A percentile compares a stretch with the other conserved stretches of the same genome.
phyloP scores from a whole-genome alignment of 352 stramenopile genomes.

The Pythium rishiriense region DNA sequence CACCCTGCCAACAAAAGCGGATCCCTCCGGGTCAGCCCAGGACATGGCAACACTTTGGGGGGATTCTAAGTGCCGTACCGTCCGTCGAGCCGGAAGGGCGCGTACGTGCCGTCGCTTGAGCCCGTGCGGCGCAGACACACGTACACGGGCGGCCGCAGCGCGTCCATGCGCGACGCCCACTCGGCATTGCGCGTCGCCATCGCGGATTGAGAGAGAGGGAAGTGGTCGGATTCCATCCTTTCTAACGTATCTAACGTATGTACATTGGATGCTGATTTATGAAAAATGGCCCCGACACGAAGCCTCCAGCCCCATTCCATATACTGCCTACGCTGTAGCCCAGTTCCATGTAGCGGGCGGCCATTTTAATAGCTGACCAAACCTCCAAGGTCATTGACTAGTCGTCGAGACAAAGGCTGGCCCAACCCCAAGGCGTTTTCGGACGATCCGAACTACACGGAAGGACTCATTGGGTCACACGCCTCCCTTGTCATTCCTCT shows the following conservation, averaged over 20 bases:
- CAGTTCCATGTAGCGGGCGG: too few species aligned
- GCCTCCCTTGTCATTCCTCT: too few species aligned
- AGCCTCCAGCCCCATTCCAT: too few species aligned
- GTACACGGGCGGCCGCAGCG: slow-evolving; percentile 64
- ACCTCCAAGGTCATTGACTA: too few species aligned
- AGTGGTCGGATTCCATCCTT: background rate
- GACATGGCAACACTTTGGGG: slow-evolving; percentile 18
- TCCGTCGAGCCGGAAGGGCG: slow-evolving; percentile 51
- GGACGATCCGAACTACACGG: too few species aligned
- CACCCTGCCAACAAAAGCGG: slow-evolving; percentile 29
- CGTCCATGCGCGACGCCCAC: slow-evolving; percentile 53
- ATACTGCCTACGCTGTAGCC: too few species aligned
- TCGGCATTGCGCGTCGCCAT: slow-evolving; percentile 25
- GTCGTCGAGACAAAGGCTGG: too few species aligned
- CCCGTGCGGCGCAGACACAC: slow-evolving; percentile 58
- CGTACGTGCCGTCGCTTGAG: slow-evolving; percentile 25
- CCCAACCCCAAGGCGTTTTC: too few species aligned
- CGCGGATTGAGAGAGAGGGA: background rate
- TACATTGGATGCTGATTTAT: background rate
- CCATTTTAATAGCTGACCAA: too few species aligned
- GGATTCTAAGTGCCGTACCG: slow-evolving; percentile 28
- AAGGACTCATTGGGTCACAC: too few species aligned
- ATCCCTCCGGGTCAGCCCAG: background rate
- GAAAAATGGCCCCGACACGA: too few species aligned
- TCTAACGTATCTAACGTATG: slow-evolving; percentile 8